Evolutionary conservation across 306 rosid species (phyloP).

Genomic region (Fragaria iinumae): DNA sequence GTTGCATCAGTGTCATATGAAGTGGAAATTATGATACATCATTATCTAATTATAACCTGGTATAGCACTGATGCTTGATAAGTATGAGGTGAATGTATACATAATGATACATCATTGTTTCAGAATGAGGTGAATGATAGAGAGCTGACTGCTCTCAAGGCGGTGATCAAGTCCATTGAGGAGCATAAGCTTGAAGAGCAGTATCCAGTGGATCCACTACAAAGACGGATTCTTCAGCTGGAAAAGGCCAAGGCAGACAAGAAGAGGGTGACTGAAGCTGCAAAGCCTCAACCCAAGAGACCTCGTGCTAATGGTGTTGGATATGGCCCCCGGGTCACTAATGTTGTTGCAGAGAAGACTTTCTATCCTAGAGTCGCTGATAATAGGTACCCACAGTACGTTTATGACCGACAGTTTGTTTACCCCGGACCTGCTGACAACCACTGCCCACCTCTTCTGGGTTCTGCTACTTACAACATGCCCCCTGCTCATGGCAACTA

Average conservation of each 20-base stretch:
- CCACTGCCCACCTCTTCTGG: constrained; percentile 64
- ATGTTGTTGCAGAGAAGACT: constrained; percentile 58
- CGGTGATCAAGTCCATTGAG: constrained; percentile 78
- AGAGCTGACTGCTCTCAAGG: constrained; percentile 84
- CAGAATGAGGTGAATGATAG: constrained; percentile 88
- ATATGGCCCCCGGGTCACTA: constrained; percentile 63
- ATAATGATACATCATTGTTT: constrained; percentile 22
- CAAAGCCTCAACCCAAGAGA: constrained; percentile 96
- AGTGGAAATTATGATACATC: background rate
- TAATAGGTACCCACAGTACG: constrained; percentile 80
- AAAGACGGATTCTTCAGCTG: constrained; percentile 63
- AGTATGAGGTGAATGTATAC: background rate
- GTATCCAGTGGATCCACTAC: constrained; percentile 80
- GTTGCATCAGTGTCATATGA: background rate
- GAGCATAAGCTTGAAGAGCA: constrained; percentile 91
- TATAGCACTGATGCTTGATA: constrained; percentile 17
- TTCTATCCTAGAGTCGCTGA: constrained; percentile 77
- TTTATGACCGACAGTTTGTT: constrained; percentile 72
- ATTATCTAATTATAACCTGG: background rate
- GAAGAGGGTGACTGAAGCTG: constrained; percentile 80
- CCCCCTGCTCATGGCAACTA: constrained; percentile 79
- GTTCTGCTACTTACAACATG: constrained; percentile 67
- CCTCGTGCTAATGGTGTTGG: constrained; percentile 82
- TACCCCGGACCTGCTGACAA: constrained; percentile 69
- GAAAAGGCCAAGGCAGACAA: constrained; percentile 97